phyloP scores from a whole-genome alignment of 108 stramenopile genomes.

The Cyclotella cryptica region DNA sequence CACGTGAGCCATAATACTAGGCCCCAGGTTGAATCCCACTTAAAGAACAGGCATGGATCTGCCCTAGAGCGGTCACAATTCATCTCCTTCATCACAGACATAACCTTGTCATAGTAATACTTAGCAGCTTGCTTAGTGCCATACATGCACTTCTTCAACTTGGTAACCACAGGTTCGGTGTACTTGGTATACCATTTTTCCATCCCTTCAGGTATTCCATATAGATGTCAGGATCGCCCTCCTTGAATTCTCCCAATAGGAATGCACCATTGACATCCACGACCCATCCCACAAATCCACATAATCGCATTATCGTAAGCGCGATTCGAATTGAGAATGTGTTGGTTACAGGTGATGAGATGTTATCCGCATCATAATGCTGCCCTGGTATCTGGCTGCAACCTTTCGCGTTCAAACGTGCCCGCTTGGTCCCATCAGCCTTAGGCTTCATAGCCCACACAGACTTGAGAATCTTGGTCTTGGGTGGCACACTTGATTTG shows the following conservation, averaged over 20 bases:
- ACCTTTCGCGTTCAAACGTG: neutral
- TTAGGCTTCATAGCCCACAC: conserved; percentile 45
- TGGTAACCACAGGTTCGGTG: neutral
- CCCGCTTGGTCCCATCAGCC: neutral
- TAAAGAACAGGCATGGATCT: neutral
- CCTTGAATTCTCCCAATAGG: neutral
- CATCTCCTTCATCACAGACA: neutral
- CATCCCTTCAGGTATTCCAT: conserved; percentile 2
- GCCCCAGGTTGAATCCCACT: neutral
- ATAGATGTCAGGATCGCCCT: neutral
- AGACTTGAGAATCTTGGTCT: conserved; percentile 1
- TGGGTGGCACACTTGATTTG: neutral
- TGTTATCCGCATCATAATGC: neutral
- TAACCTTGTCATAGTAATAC: neutral
- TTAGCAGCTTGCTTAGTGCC: neutral
- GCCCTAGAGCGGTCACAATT: neutral
- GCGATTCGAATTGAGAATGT: neutral
- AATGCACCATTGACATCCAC: neutral
- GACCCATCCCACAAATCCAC: neutral
- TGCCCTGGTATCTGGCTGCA: neutral
- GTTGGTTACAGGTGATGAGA: neutral
- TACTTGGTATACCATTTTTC: neutral
- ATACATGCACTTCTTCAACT: neutral
- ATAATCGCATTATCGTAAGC: neutral
- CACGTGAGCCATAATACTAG: neutral